Evolutionary conservation across 805 yeast species (phyloP).

Genomic region (Kuraishia cidri): DNA sequence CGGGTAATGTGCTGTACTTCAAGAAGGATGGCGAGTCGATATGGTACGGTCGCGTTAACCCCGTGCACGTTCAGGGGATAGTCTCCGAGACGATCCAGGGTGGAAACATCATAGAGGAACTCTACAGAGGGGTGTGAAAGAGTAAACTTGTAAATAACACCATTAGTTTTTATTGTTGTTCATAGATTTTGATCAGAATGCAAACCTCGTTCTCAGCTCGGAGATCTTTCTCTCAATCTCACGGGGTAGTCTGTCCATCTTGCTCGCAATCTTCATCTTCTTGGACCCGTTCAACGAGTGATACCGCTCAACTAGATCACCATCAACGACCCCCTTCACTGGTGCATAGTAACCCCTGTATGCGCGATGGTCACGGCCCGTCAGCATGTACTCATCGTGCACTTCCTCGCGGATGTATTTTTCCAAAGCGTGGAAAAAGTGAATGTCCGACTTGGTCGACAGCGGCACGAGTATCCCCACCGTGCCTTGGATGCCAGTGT

Average conservation of each 20-base stretch:
- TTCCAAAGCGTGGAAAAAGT: slow-evolving; percentile 50
- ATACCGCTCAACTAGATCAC: slow-evolving; percentile 71
- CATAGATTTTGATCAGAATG: slow-evolving; percentile 12
- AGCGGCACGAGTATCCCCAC: slow-evolving; percentile 71
- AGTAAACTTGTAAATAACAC: too few species aligned
- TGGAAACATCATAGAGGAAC: slow-evolving; percentile 41
- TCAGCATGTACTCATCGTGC: slow-evolving; percentile 24
- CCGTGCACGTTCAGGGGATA: slow-evolving; percentile 58
- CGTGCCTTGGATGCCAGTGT: slow-evolving; percentile 76
- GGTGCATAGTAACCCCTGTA: slow-evolving; percentile 83
- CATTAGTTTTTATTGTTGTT: too few species aligned
- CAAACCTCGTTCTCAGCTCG: slow-evolving; percentile 38
- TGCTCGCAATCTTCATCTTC: slow-evolving; percentile 27
- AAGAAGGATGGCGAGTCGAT: slow-evolving; percentile 32
- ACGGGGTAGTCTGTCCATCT: slow-evolving; percentile 34
- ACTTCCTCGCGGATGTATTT: slow-evolving; percentile 25
- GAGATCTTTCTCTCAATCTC: slow-evolving; percentile 43
- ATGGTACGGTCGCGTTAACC: slow-evolving; percentile 76
- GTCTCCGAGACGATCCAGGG: slow-evolving; percentile 42
- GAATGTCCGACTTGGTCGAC: slow-evolving; percentile 49
- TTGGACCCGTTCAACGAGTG: slow-evolving; percentile 21
- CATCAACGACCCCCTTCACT: slow-evolving; percentile 69
- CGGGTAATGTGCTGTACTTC: slow-evolving; percentile 68
- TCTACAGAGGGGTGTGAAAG: slow-evolving; percentile 41
- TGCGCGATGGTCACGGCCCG: slow-evolving; percentile 59